phyloP scores from a whole-genome alignment of 2,329 filamentous ascomycete genomes.

The Sporothrix globosa region DNA sequence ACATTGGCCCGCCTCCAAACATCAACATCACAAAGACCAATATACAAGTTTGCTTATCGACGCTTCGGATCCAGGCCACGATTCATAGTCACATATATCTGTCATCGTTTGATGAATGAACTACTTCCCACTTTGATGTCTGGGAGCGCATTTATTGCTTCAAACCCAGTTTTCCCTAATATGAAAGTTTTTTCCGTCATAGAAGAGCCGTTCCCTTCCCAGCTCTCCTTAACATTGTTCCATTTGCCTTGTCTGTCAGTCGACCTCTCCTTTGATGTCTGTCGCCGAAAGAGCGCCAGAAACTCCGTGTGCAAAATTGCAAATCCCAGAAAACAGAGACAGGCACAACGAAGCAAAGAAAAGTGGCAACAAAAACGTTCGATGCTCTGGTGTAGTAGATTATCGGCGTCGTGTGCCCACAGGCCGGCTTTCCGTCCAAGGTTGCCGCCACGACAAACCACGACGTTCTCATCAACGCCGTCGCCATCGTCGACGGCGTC shows the following conservation, averaged over 20 bases:
- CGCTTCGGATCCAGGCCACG: no score
- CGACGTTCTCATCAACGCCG: conserved; percentile 34
- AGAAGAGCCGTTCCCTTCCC: conserved; percentile 17
- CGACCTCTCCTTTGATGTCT: neutral
- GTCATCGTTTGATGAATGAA: conserved; percentile 9
- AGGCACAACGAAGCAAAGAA: neutral
- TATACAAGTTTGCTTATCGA: neutral
- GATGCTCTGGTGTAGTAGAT: neutral
- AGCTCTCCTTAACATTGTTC: neutral
- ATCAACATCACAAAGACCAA: no score
- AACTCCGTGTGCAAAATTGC: neutral
- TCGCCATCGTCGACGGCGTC: conserved; percentile 29
- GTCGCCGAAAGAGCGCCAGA: neutral
- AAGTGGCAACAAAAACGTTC: neutral
- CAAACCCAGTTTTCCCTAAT: conserved; percentile 9
- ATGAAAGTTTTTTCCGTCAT: conserved; percentile 18
- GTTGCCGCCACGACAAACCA: conserved; percentile 29
- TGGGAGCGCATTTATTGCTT: conserved; percentile 17
- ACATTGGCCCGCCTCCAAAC: no score
- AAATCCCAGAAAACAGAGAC: conserved; percentile 4
- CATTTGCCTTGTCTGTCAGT: conserved; percentile 13
- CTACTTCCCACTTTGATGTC: conserved; percentile 13
- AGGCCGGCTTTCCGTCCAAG: conserved; percentile 19
- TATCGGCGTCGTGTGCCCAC: neutral
- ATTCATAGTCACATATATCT: neutral